These are phyloP conservation scores for Eutrema heterophyllum DNA, from an alignment of 345 rosid species.

Conservation along the genomic window DNA sequence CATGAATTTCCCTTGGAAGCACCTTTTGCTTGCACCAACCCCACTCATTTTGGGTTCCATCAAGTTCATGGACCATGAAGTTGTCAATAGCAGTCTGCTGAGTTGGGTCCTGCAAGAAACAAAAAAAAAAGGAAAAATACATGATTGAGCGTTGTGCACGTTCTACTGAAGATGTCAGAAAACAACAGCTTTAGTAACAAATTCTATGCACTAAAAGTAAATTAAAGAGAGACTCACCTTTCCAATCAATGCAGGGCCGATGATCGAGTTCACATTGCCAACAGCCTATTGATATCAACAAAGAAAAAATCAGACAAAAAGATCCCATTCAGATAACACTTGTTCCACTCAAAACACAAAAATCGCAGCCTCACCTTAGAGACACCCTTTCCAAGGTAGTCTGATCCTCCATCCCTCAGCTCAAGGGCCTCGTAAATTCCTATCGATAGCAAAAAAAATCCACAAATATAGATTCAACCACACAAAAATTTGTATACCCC, in stretches of 20 bases:
- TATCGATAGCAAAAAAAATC: not conserved
- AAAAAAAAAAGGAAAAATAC: not conserved
- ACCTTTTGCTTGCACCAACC: slow-evolving; percentile 99
- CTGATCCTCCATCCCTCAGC: slow-evolving; percentile 93
- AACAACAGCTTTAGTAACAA: not conserved
- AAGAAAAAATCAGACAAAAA: not conserved
- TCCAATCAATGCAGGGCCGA: slow-evolving; percentile 88
- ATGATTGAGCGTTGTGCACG: not conserved
- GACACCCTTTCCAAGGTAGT: slow-evolving; percentile 97
- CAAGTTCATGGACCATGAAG: slow-evolving; percentile 89
- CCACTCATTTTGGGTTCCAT: slow-evolving; percentile 97
- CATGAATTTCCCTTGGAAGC: not conserved
- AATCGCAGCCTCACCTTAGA: slow-evolving; percentile 45
- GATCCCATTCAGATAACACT: not conserved
- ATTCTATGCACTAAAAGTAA: not conserved
- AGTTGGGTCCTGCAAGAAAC: slow-evolving; percentile 66
- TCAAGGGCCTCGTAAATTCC: slow-evolving; percentile 96
- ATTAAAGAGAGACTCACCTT: slow-evolving; percentile 43
- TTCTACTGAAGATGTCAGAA: not conserved
- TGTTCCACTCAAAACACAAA: not conserved
- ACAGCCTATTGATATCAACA: slow-evolving; percentile 53
- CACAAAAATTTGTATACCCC: not conserved
- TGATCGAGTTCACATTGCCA: slow-evolving; percentile 63
- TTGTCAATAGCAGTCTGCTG: slow-evolving; percentile 80
- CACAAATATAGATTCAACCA: not conserved